Evolutionary conservation across 768 basidiomycete species (phyloP), one percentile per base, ranked within the genome.

Genomic region (Rubroboletus pulcherrimus): DNA sequence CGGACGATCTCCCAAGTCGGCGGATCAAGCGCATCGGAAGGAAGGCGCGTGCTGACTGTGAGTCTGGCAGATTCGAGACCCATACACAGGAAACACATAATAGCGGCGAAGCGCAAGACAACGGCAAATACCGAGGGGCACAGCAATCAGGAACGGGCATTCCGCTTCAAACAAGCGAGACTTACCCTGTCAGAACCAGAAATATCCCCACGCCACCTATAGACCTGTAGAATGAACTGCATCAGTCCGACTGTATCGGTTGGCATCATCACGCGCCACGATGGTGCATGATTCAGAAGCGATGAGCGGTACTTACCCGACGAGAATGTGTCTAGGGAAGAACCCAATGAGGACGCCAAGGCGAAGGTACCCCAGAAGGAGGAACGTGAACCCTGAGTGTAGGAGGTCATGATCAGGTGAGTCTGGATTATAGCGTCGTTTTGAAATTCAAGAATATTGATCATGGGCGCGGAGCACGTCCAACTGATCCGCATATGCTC

Each of bases 151-250:
- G 31, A 55, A 44, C 38, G 19, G 40, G 43, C 1, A 4, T 39
- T 45, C 44, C 37, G 12, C 8, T 26, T 45, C 10, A 41, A 46
- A 0, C 15, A 34, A 37, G 48, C 30, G 26, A 40, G 21, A 64
- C 80, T 54, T 61, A 90, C 88, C 93, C 94, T 0, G 95, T 98
- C 63, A 88, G 78, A 40, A 98, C 83, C 44, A 99, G 77, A 72
- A 98, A 99, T 9, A 87, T 83, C 15, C 96, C 96, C 33, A 98
- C 92, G n/a, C 96, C 95, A 10, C 95, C 95, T 39, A 98, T 98
- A 64, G 89, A 89, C 14, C 85, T 85, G 51, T 12, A 24, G 3
- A 31, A 50, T 0, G 24, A 44, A 35, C 9, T 12, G 4, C n/a
- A 52, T 60, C 9, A 54, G 48, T 40, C 30, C 37, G 24, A 29